Percentiles rank a stretch among this genome's conserved stretches.
These are phyloP conservation scores for Lithocarpus polystachyus DNA, from an alignment of 306 rosid species.

Conservation along the genomic window DNA sequence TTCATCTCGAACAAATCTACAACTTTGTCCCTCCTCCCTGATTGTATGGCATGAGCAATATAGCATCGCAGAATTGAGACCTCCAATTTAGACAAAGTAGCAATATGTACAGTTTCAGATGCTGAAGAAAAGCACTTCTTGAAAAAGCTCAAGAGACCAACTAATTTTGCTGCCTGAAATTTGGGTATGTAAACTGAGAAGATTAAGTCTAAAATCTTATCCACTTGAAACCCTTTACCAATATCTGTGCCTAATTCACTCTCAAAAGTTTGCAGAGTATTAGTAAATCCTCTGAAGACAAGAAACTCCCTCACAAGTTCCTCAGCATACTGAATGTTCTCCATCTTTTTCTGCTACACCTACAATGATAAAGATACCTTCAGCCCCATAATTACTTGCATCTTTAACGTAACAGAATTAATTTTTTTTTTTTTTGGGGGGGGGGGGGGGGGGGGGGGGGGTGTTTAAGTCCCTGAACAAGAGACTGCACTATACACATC, in stretches of 20 bases:
- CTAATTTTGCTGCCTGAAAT: conserved; percentile 63
- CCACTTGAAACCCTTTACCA: conserved; percentile 70
- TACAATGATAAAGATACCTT: neutral
- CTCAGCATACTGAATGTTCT: conserved; percentile 88
- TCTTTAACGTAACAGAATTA: neutral
- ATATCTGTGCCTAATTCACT: conserved; percentile 69
- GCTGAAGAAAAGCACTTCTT: conserved; percentile 74
- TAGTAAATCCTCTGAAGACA: conserved; percentile 82
- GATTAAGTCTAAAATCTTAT: conserved; percentile 77
- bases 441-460: too few relatives aligned
- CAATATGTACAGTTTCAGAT: conserved; percentile 40
- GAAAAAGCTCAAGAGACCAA: conserved; percentile 67
- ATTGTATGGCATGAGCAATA: conserved; percentile 62
- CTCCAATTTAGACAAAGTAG: conserved; percentile 60
- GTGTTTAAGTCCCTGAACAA: too few relatives aligned
- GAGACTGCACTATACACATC: neutral
- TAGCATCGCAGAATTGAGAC: conserved; percentile 68
- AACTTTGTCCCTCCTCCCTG: conserved; percentile 60
- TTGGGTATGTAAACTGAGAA: conserved; percentile 72
- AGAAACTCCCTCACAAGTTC: conserved; percentile 93
- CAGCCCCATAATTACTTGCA: neutral
- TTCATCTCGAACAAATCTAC: conserved; percentile 53
- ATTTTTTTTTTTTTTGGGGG: neutral
- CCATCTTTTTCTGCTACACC: conserved; percentile 42
- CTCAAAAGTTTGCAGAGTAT: conserved; percentile 77